Evolutionary conservation across 805 yeast genomes (phyloP).

Genomic region (Metschnikowia hibisci): DNA sequence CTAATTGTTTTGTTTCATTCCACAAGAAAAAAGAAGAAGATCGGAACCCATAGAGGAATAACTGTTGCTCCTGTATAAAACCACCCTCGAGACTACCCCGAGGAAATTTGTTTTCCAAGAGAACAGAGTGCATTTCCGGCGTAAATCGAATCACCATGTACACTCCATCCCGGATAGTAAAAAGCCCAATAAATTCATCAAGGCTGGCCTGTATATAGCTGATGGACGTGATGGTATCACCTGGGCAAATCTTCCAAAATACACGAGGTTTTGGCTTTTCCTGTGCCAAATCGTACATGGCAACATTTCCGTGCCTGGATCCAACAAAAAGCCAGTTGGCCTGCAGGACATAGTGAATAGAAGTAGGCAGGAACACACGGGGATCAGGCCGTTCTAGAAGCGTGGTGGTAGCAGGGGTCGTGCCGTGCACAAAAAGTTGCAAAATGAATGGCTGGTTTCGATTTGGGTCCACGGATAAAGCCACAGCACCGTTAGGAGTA

Average conservation of each 20-base stretch:
- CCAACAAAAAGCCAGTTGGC: constrained; percentile 54
- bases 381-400: constrained; percentile 23
- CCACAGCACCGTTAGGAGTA: constrained; percentile 4
- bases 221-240: constrained; percentile 66
- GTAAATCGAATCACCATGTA: constrained; percentile 41
- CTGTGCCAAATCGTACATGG: constrained; percentile 43
- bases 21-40: constrained; percentile 74
- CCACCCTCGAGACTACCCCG: constrained; percentile 84
- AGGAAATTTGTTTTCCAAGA: constrained; percentile 60
- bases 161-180: constrained; percentile 66
- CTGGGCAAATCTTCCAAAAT: constrained; percentile 45
- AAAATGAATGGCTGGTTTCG: constrained; percentile 52
- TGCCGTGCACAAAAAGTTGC: constrained; percentile 25
- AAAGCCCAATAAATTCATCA: constrained; percentile 24
- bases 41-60: constrained; percentile 75
- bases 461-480: constrained; percentile 63
- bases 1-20: constrained; percentile 75
- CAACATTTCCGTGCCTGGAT: constrained; percentile 66
- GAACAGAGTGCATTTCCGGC: constrained; percentile 18
- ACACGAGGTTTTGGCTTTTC: constrained; percentile 16
- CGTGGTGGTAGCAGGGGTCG: constrained; percentile 18
- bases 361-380: constrained; percentile 31
- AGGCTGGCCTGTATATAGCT: constrained; percentile 29
- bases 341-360: constrained; percentile 41
- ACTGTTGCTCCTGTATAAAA: constrained; percentile 38